Conservation (phyloP, 1,139 yeast genomes). For the Kazachstania sp. region DNA sequence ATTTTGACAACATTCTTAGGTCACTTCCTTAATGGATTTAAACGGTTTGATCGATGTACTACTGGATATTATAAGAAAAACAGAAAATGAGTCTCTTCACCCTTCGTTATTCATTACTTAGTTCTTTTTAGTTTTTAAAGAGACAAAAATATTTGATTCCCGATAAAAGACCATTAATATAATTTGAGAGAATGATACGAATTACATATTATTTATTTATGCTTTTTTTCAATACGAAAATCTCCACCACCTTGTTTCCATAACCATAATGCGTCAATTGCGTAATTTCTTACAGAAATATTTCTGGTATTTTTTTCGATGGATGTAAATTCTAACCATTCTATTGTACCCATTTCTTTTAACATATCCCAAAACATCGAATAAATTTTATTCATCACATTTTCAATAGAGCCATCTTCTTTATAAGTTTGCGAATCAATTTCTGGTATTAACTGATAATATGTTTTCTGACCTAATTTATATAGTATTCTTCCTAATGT, state of each 20-base stretch:
- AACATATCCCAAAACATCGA: constrained; percentile 72
- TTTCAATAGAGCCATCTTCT: constrained; percentile 35
- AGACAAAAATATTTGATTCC: no score
- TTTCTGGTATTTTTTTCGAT: constrained; percentile 59
- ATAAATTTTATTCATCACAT: constrained; percentile 32
- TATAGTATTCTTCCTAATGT: constrained; percentile 81
- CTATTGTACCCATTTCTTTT: constrained; percentile 57
- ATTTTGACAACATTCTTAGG: no score
- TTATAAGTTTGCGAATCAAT: constrained; percentile 35
- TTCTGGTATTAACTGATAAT: constrained; percentile 42
- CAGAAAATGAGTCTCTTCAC: not conserved
- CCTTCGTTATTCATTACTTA: no score
- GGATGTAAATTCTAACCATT: constrained; percentile 63
- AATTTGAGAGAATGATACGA: not conserved
- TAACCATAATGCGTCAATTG: constrained; percentile 89
- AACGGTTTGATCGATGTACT: no score
- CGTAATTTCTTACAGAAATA: constrained; percentile 72
- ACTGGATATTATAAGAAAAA: not conserved
- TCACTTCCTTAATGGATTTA: no score
- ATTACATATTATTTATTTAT: not conserved
- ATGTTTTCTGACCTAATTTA: constrained; percentile 61
- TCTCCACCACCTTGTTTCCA: constrained; percentile 77
- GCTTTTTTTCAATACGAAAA: constrained; percentile 15
- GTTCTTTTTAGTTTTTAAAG: no score
- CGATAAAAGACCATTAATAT: no score